phyloP scores from a whole-genome alignment of 148 eudicot species.

The Vaccinium myrtillus region DNA sequence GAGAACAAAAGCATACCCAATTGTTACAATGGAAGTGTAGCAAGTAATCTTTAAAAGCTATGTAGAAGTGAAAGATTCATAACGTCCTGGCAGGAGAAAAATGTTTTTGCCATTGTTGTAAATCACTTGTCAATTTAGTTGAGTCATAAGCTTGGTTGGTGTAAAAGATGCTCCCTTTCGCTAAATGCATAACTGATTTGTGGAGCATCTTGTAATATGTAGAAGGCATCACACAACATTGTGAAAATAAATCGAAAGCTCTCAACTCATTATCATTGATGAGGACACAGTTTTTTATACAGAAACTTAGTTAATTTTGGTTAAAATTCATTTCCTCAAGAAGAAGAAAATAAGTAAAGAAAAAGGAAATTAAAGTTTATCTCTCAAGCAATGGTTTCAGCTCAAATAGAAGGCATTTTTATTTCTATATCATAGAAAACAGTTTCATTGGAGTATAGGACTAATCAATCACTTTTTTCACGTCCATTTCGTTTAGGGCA shows the following conservation, averaged over 20 bases:
- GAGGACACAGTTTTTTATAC: background rate
- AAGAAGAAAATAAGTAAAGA: background rate
- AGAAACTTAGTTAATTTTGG: background rate
- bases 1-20: background rate
- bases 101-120: too few species aligned
- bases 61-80: background rate
- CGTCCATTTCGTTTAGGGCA: background rate
- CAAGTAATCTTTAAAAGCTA: background rate
- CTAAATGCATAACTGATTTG: background rate
- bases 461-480: background rate
- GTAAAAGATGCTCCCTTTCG: background rate
- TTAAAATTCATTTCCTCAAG: background rate
- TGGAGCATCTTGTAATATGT: background rate
- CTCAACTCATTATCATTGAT: background rate
- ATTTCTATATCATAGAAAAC: background rate
- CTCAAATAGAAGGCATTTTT: background rate
- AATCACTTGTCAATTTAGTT: too few species aligned
- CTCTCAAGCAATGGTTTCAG: background rate
- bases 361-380: background rate
- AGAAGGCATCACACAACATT: background rate
- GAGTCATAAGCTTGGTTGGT: background rate
- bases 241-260: background rate
- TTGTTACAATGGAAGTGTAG: background rate
- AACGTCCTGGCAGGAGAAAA: too few species aligned
- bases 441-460: background rate